Percentiles rank a stretch among this genome's conserved stretches.
These are phyloP conservation scores for Suillus subaureus DNA, from an alignment of 768 basidiomycete genomes.

Conservation along the genomic window DNA sequence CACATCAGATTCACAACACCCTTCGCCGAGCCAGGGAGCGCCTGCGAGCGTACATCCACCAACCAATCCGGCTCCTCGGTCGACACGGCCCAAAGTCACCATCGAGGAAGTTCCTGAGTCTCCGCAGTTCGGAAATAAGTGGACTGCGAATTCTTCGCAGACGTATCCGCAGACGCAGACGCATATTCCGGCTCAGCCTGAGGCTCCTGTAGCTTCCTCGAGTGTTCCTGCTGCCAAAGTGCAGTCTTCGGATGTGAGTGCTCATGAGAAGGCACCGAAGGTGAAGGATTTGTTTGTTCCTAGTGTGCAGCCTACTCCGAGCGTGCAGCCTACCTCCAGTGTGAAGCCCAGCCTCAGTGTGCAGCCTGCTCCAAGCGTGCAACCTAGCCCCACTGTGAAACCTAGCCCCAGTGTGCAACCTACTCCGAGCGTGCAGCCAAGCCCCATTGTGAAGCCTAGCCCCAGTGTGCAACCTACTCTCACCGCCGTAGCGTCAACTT, in stretches of 20 bases:
- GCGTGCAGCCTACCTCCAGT: background rate
- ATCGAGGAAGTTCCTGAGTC: conserved; percentile 31
- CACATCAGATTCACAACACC: background rate
- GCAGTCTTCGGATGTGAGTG: conserved; percentile 17
- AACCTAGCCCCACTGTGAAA: background rate
- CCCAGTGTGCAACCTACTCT: background rate
- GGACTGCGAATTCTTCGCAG: conserved; percentile 5
- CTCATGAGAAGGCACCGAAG: conserved; percentile 18
- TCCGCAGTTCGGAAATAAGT: conserved; percentile 17
- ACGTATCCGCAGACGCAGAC: conserved; percentile 12
- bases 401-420: background rate
- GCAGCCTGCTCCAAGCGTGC: background rate
- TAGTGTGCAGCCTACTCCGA: background rate
- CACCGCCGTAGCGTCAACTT: background rate
- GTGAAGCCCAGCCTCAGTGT: too few relatives aligned
- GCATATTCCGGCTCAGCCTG: conserved; percentile 13
- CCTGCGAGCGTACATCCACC: background rate
- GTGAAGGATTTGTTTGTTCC: conserved; percentile 17
- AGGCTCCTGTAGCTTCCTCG: conserved; percentile 11
- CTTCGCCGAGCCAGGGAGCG: background rate
- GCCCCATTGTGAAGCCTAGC: background rate
- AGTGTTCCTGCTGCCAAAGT: background rate
- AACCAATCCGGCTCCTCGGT: conserved; percentile 12
- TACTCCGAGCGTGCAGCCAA: background rate
- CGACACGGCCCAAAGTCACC: conserved; percentile 28